A percentile compares a stretch with the other conserved stretches of the same genome.
Conservation (phyloP, 1,139 yeast genomes). For the Candida mesenterica region DNA sequence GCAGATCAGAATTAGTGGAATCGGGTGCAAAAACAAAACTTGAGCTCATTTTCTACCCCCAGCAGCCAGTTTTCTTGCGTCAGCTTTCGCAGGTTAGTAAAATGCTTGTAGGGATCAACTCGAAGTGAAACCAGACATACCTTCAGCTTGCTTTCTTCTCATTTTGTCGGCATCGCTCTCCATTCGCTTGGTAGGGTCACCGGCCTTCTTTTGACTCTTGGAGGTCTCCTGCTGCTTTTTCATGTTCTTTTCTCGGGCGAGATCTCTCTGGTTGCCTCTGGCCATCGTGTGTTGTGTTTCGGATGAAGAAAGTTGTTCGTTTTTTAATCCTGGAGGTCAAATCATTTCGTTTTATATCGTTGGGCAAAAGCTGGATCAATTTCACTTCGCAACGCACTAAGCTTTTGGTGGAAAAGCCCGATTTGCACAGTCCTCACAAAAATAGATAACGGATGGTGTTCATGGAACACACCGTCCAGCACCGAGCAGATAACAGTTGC, state of each 20-base stretch:
- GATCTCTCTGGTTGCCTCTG: conserved; percentile 94
- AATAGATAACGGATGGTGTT: no score
- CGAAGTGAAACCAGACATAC: conserved; percentile 55
- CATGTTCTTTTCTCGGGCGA: conserved; percentile 83
- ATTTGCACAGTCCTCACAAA: no score
- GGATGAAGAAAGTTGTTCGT: conserved; percentile 2
- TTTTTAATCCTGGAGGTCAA: conserved; percentile 1
- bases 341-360: conserved; percentile 4
- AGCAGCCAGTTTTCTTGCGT: conserved; percentile 3
- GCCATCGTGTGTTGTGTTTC: no score
- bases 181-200: conserved; percentile 82
- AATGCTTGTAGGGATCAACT: no score
- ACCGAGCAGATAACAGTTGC: no score
- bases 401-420: no score
- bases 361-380: conserved; percentile 1
- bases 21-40: no score
- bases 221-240: conserved; percentile 70
- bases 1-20: no score
- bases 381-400: not conserved
- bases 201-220: conserved; percentile 66
- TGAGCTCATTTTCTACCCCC: not conserved
- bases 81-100: no score
- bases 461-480: no score
- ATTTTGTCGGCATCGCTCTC: conserved; percentile 85
- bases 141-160: conserved; percentile 83